A percentile compares a stretch with the other conserved stretches of the same genome.
Evolutionary conservation across 2,329 filamentous ascomycete species (phyloP).

Genomic region (Drechslerella coelobrocha): DNA sequence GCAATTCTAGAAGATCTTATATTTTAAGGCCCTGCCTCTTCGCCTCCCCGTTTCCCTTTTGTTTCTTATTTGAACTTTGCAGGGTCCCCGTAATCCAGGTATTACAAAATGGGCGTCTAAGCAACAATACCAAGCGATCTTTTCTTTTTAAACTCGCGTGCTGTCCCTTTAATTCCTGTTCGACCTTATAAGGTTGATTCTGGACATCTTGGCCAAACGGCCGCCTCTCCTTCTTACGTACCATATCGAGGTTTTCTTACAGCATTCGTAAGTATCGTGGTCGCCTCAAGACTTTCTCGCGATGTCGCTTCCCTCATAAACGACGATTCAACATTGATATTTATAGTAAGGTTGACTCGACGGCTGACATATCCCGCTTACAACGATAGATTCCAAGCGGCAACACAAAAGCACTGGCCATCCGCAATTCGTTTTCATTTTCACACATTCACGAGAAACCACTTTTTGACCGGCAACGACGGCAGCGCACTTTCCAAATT

Average conservation of each 20-base stretch:
- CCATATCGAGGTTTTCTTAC: constrained; percentile 4
- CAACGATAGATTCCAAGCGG: constrained; percentile 22
- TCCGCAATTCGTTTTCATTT: no score
- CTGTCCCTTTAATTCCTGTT: constrained; percentile 2
- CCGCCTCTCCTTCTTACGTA: constrained; percentile 41
- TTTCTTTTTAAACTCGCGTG: not conserved
- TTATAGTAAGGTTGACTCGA: constrained; percentile 47
- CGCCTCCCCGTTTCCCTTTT: constrained; percentile 24
- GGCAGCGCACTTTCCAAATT: constrained; percentile 24
- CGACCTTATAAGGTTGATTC: constrained; percentile 47
- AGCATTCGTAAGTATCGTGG: constrained; percentile 40
- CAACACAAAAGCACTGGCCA: no score
- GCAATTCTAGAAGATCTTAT: constrained; percentile 50
- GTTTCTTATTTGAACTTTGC: constrained; percentile 22
- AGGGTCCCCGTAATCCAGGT: constrained; percentile 14
- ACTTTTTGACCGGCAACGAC: no score
- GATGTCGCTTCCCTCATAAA: constrained; percentile 15
- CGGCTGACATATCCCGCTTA: constrained; percentile 36
- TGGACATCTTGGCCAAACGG: constrained; percentile 10
- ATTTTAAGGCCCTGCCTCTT: constrained; percentile 46
- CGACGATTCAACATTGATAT: constrained; percentile 2
- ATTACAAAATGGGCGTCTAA: constrained; percentile 41
- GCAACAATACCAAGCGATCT: constrained; percentile 24
- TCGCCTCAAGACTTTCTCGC: constrained; percentile 7
- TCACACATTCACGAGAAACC: no score